phyloP scores from a whole-genome alignment of 2,329 filamentous ascomycete genomes.

The Graphilbum ipis-grandicollis region DNA sequence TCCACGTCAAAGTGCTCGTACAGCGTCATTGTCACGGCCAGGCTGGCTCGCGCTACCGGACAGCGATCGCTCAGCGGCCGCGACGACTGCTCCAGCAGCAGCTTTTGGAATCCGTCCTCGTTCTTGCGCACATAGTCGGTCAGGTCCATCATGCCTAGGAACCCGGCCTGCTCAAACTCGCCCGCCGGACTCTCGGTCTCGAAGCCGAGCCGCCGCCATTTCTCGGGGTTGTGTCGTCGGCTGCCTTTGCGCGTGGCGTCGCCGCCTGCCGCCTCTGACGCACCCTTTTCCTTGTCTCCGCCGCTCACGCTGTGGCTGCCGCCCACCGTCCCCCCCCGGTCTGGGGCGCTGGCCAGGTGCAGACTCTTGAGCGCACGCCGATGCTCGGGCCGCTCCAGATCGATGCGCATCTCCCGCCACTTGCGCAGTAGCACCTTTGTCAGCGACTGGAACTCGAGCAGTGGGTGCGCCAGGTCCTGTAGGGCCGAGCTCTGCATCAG shows the following conservation, averaged over 20 bases:
- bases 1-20: slow-evolving; percentile 96
- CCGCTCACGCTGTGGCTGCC: slow-evolving; percentile 14
- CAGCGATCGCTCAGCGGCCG: slow-evolving; percentile 57
- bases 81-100: slow-evolving; percentile 75
- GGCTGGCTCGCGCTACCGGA: slow-evolving; percentile 70
- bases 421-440: slow-evolving; percentile 76
- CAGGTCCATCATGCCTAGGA: slow-evolving; percentile 92
- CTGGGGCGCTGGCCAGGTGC: slow-evolving; percentile 65
- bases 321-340: slow-evolving; percentile 21
- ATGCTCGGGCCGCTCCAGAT: slow-evolving; percentile 77
- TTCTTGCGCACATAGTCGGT: slow-evolving; percentile 86
- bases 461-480: slow-evolving; percentile 74
- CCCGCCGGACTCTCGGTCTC: slow-evolving; percentile 71
- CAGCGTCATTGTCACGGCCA: slow-evolving; percentile 72
- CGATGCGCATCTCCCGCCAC: slow-evolving; percentile 74
- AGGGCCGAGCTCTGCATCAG: slow-evolving; percentile 90
- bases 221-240: slow-evolving; percentile 66
- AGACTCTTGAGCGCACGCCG: slow-evolving; percentile 71
- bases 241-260: slow-evolving; percentile 36
- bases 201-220: slow-evolving; percentile 86
- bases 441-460: slow-evolving; percentile 83
- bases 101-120: slow-evolving; percentile 82
- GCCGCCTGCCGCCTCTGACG: slow-evolving; percentile 3
- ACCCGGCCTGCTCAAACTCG: slow-evolving; percentile 77
- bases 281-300: too few species aligned